Evolutionary conservation across 2,329 filamentous ascomycete genomes (phyloP).

Genomic region (Shiraia bambusicola): DNA sequence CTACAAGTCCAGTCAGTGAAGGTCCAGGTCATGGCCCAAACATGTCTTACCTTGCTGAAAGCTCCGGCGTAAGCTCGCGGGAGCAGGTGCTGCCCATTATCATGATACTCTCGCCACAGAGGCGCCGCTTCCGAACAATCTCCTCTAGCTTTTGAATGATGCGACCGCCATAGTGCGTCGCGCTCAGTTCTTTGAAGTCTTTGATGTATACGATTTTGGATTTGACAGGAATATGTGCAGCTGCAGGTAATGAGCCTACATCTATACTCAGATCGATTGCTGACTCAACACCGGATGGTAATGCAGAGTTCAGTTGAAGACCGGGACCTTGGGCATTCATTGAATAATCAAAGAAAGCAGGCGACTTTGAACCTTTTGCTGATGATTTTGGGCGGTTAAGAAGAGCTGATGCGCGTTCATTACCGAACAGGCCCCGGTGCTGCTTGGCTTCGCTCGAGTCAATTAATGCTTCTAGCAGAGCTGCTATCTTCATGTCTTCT

Average conservation of each 20-base stretch:
- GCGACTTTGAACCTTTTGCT: slow-evolving; percentile 8
- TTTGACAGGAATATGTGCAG: slow-evolving; percentile 32
- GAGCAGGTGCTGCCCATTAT: slow-evolving; percentile 75
- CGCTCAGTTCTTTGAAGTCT: slow-evolving; percentile 77
- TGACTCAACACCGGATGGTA: slow-evolving; percentile 19
- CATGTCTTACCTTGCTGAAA: slow-evolving; percentile 37
- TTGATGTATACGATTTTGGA: slow-evolving; percentile 74
- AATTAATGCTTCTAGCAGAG: slow-evolving; percentile 36
- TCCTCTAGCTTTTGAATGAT: slow-evolving; percentile 71
- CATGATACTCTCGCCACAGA: slow-evolving; percentile 69
- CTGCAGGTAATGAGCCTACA: slow-evolving; percentile 17
- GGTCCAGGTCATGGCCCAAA: background rate
- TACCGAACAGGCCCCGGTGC: slow-evolving; percentile 13
- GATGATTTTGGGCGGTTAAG: slow-evolving; percentile 2
- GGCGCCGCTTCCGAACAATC: slow-evolving; percentile 71
- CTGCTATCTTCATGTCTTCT: slow-evolving; percentile 41
- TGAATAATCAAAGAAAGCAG: slow-evolving; percentile 37
- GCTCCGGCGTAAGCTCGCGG: slow-evolving; percentile 49
- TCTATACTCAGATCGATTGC: slow-evolving; percentile 20
- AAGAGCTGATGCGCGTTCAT: slow-evolving; percentile 1
- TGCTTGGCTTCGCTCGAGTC: slow-evolving; percentile 37
- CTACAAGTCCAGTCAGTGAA: slow-evolving; percentile 16
- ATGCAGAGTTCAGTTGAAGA: slow-evolving; percentile 28
- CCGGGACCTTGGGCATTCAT: slow-evolving; percentile 18
- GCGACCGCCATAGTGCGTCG: slow-evolving; percentile 66